These are phyloP conservation scores for Xylaria digitata DNA, from an alignment of 2,329 filamentous ascomycete genomes.

Conservation along the genomic window DNA sequence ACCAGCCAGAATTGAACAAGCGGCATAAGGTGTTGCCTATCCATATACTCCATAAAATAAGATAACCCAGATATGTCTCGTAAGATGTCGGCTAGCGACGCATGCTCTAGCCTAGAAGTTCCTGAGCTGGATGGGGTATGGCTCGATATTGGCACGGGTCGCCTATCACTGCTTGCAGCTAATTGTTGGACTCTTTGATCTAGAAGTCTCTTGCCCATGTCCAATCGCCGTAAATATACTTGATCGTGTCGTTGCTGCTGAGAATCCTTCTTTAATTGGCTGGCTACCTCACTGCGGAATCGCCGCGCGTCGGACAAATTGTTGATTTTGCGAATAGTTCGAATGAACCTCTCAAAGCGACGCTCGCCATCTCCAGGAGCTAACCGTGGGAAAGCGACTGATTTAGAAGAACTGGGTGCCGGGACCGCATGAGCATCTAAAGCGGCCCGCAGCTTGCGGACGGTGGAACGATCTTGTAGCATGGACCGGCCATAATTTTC, in stretches of 20 bases:
- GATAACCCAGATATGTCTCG: conserved; percentile 90
- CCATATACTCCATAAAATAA: conserved; percentile 99
- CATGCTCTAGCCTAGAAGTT: conserved; percentile 76
- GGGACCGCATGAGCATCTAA: conserved; percentile 93
- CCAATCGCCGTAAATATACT: conserved; percentile 86
- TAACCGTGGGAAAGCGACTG: conserved; percentile 82
- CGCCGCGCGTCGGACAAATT: conserved; percentile 93
- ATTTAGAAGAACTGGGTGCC: conserved; percentile 72
- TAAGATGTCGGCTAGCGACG: conserved; percentile 84
- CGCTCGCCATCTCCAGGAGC: conserved; percentile 85
- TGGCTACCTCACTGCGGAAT: conserved; percentile 91
- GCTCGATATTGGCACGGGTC: conserved; percentile 47
- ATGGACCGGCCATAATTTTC: conserved; percentile 88
- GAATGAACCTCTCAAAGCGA: conserved; percentile 93
- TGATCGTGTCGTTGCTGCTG: conserved; percentile 82
- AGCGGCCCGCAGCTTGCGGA: conserved; percentile 89
- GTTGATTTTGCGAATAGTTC: conserved; percentile 86
- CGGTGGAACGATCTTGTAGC: conserved; percentile 94
- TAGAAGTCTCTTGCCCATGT: conserved; percentile 89
- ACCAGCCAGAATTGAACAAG: conserved; percentile 98
- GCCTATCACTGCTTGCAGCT: conserved; percentile 71
- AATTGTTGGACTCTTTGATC: conserved; percentile 90
- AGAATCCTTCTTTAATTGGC: conserved; percentile 88
- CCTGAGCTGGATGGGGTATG: conserved; percentile 49
- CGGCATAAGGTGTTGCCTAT: conserved; percentile 85